Conservation (phyloP, 305 asterid genomes). For the Salvia sclarea region DNA sequence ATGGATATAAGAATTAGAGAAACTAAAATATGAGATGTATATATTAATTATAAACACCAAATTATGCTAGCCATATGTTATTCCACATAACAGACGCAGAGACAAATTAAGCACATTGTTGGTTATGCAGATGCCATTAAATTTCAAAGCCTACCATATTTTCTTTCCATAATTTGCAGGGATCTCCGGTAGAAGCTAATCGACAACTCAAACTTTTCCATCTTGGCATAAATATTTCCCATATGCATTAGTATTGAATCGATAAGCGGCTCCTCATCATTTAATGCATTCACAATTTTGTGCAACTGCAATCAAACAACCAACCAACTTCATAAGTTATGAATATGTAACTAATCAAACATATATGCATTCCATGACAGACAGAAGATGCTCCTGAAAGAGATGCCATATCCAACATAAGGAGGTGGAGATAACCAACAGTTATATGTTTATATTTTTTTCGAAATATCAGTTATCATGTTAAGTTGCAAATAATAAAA, state of each 20-base stretch:
- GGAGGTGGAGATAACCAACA: slow-evolving; percentile 7
- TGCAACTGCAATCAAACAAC: slow-evolving; percentile 55
- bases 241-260: slow-evolving; percentile 88
- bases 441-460: background rate
- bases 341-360: slow-evolving; percentile 6
- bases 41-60: slow-evolving; percentile 1
- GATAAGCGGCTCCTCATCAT: slow-evolving; percentile 66
- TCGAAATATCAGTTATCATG: slow-evolving; percentile 4
- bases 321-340: slow-evolving; percentile 14
- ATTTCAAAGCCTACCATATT: slow-evolving; percentile 53
- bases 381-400: slow-evolving; percentile 13
- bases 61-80: slow-evolving; percentile 12
- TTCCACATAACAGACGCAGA: background rate
- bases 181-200: slow-evolving; percentile 57
- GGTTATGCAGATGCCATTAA: slow-evolving; percentile 25
- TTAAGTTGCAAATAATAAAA: slow-evolving; percentile 1
- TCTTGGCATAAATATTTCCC: slow-evolving; percentile 76
- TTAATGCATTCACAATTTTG: slow-evolving; percentile 54
- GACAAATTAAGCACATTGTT: slow-evolving; percentile 5
- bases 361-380: slow-evolving; percentile 14
- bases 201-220: slow-evolving; percentile 66
- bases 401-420: background rate
- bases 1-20: background rate
- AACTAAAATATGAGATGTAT: background rate
- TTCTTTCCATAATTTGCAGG: slow-evolving; percentile 57